Percentiles rank a stretch among this genome's conserved stretches.
Conservation (phyloP, 1,284 basidiomycete genomes). For the Sporisorium exsertum region DNA sequence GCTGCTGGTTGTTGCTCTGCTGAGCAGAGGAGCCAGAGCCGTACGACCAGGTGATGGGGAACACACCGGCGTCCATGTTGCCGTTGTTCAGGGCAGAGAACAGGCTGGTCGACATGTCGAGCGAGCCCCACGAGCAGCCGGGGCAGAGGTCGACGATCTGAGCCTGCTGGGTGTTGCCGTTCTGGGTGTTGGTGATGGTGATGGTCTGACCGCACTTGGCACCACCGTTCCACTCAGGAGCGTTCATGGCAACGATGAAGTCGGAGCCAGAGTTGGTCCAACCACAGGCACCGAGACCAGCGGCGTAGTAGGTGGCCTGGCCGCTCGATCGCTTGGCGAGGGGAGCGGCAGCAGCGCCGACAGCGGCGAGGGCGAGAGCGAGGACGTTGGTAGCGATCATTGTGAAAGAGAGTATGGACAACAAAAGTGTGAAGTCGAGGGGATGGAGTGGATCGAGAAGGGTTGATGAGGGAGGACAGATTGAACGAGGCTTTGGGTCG, state of each 20-base stretch:
- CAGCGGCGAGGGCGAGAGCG: conserved; percentile 49
- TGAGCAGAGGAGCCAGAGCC: conserved; percentile 35
- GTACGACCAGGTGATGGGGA: conserved; percentile 64
- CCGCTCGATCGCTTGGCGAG: conserved; percentile 49
- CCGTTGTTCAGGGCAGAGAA: conserved; percentile 72
- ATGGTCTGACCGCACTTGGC: conserved; percentile 75
- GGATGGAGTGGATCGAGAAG: background rate
- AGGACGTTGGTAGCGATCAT: conserved; percentile 60
- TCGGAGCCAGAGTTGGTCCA: conserved; percentile 54
- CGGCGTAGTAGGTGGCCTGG: conserved; percentile 62
- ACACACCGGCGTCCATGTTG: conserved; percentile 61
- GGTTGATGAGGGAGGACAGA: conserved; percentile 9
- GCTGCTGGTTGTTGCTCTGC: conserved; percentile 48
- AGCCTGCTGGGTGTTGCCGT: conserved; percentile 76
- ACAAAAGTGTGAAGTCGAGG: background rate
- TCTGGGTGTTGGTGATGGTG: conserved; percentile 74
- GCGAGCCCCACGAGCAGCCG: conserved; percentile 77
- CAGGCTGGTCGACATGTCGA: conserved; percentile 82
- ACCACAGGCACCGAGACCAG: conserved; percentile 54
- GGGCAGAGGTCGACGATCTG: conserved; percentile 79
- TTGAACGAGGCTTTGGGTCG: background rate
- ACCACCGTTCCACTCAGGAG: conserved; percentile 55
- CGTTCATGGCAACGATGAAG: conserved; percentile 66
- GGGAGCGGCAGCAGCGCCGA: conserved; percentile 56
- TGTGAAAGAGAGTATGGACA: conserved; percentile 13